phyloP scores from a whole-genome alignment of 164 flowering plant species.

The Kingdonia uniflora region DNA sequence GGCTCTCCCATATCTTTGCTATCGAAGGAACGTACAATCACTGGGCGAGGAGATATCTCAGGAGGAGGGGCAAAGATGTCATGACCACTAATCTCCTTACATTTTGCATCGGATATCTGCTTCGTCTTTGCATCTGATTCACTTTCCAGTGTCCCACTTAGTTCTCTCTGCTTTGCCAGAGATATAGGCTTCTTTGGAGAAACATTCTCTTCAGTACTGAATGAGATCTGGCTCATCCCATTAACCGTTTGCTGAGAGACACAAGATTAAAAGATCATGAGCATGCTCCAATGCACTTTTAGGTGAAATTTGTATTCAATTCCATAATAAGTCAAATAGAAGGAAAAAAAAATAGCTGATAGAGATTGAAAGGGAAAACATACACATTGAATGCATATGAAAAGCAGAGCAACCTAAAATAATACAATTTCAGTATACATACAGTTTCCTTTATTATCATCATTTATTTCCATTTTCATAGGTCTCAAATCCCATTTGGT shows the following conservation, averaged over 20 bases:
- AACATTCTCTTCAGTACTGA: conserved; percentile 62
- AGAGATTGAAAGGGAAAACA: no score
- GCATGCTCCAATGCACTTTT: no score
- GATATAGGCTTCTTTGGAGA: conserved; percentile 73
- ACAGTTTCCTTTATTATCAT: not conserved
- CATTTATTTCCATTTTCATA: no score
- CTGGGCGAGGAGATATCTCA: conserved; percentile 52
- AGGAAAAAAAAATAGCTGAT: not conserved
- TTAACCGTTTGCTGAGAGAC: conserved; percentile 57
- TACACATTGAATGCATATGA: not conserved
- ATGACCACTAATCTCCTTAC: conserved; percentile 87
- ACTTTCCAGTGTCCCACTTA: conserved; percentile 73
- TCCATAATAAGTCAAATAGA: not conserved
- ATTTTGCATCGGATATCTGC: conserved; percentile 73
- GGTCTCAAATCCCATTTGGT: not conserved
- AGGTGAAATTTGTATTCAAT: not conserved
- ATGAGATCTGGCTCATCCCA: conserved; percentile 91
- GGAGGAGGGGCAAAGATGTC: conserved; percentile 91
- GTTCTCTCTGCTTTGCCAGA: conserved; percentile 87
- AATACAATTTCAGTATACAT: not conserved
- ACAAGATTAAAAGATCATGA: no score
- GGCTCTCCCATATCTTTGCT: conserved; percentile 56
- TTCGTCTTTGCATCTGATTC: conserved; percentile 50
- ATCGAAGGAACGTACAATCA: conserved; percentile 40
- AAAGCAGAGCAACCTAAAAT: not conserved